Evolutionary conservation across 2,329 filamentous ascomycete genomes (phyloP).

Genomic region (Claviceps humidiphila): DNA sequence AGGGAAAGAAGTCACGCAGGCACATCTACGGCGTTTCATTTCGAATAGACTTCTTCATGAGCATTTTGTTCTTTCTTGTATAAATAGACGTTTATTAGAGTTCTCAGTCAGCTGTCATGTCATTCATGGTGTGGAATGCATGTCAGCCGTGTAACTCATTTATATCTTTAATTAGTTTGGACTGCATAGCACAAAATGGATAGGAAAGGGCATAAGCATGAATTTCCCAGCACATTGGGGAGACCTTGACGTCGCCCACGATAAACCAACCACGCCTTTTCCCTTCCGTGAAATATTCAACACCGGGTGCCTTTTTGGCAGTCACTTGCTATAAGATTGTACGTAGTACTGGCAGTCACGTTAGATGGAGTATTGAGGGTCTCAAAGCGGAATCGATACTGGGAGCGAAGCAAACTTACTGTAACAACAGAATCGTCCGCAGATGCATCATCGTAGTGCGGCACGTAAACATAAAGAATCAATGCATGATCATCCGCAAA

Average conservation of each 20-base stretch:
- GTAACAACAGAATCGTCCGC: conserved; percentile 65
- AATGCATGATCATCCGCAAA: conserved; percentile 70
- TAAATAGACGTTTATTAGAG: too few relatives aligned
- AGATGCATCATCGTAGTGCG: conserved; percentile 51
- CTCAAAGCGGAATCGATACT: too few relatives aligned
- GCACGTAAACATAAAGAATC: conserved; percentile 71
- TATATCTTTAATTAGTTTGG: too few relatives aligned
- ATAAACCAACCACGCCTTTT: neutral
- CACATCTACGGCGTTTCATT: conserved; percentile 2
- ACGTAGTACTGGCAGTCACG: conserved; percentile 24
- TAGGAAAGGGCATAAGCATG: too few relatives aligned
- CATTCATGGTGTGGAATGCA: too few relatives aligned
- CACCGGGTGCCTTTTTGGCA: neutral
- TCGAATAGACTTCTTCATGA: neutral
- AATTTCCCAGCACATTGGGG: neutral
- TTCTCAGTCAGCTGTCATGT: neutral
- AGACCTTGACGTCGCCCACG: neutral
- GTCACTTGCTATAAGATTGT: conserved; percentile 25
- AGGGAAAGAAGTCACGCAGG: neutral
- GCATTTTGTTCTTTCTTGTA: too few relatives aligned
- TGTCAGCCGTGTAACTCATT: too few relatives aligned
- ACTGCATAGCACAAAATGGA: too few relatives aligned
- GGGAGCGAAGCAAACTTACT: conserved; percentile 29
- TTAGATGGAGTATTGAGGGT: conserved; percentile 11
- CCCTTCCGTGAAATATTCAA: neutral